Conservation (phyloP, 1,139 yeast species). For the Taiozyma onychis region DNA sequence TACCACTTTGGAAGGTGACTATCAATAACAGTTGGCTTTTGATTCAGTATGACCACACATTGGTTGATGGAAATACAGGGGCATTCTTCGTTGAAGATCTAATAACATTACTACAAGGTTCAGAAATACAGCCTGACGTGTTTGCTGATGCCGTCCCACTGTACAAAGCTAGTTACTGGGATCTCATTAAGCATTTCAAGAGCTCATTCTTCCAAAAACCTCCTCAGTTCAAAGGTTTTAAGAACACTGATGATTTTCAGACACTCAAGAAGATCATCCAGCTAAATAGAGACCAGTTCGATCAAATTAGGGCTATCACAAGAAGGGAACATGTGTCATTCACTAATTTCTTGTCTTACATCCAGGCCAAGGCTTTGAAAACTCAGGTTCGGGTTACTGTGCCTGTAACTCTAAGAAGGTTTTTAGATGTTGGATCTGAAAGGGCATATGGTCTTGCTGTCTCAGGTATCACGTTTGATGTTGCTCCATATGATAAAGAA, state of each 20-base stretch:
- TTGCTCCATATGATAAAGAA: background rate
- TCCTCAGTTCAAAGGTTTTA: background rate
- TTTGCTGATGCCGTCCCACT: background rate
- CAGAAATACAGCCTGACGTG: background rate
- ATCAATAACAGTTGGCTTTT: slow-evolving; percentile 10
- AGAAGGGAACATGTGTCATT: slow-evolving; percentile 10
- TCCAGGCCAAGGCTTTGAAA: slow-evolving; percentile 1
- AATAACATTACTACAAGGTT: slow-evolving; percentile 2
- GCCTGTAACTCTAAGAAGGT: slow-evolving; percentile 14
- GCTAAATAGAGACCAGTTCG: slow-evolving; percentile 2
- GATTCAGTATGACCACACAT: slow-evolving; percentile 13
- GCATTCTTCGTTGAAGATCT: slow-evolving; percentile 14
- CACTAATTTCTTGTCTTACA: slow-evolving; percentile 7
- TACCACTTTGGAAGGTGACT: slow-evolving; percentile 13
- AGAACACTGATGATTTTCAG: slow-evolving; percentile 2
- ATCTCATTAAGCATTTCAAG: background rate
- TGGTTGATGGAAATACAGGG: slow-evolving; percentile 16
- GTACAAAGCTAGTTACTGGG: slow-evolving; percentile 1
- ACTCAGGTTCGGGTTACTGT: slow-evolving; percentile 1
- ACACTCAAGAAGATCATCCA: slow-evolving; percentile 6
- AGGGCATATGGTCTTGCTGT: slow-evolving; percentile 13
- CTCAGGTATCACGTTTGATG: slow-evolving; percentile 4
- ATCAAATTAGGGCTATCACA: slow-evolving; percentile 4
- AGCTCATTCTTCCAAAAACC: background rate
- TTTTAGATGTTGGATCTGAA: background rate